Evolutionary conservation across 208 protist genomes (phyloP).

Genomic region (Acanthamoeba royreba): DNA sequence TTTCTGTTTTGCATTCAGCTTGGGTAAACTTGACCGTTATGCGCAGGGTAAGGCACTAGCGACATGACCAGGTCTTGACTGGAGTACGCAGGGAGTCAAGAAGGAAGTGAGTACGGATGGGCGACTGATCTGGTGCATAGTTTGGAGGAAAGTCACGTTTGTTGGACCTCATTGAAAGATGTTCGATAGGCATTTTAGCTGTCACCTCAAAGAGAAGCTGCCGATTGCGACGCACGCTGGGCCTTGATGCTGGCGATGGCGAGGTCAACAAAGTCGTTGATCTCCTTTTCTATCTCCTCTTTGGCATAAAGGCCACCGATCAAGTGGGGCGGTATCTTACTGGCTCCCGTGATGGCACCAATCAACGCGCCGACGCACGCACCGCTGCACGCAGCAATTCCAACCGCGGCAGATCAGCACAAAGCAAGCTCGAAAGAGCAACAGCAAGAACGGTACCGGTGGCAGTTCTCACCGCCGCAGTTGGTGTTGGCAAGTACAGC

Average conservation of each 20-base stretch:
- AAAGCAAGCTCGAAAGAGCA: not conserved
- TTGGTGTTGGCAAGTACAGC: conserved; percentile 41
- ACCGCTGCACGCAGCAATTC: not conserved
- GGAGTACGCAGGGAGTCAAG: too few relatives aligned
- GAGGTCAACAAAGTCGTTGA: conserved; percentile 30
- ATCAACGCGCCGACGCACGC: not conserved
- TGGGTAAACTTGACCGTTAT: too few relatives aligned
- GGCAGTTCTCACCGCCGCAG: conserved; percentile 23
- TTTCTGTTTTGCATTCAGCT: too few relatives aligned
- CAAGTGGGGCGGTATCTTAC: conserved; percentile 17
- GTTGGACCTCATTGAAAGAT: too few relatives aligned
- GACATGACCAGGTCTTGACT: too few relatives aligned
- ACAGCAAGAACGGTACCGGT: not conserved
- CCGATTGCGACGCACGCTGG: not conserved
- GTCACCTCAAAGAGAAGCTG: not conserved
- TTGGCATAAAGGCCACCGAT: not conserved
- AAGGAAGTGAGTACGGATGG: too few relatives aligned
- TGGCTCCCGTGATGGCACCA: not conserved
- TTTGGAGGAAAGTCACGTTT: too few relatives aligned
- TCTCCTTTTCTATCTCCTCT: conserved; percentile 34
- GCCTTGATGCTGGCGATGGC: not conserved
- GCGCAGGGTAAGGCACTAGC: too few relatives aligned
- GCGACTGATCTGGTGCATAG: too few relatives aligned
- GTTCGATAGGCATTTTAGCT: too few relatives aligned
- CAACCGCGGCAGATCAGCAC: too few relatives aligned